Base-by-base conservation (phyloP, 2,329 filamentous ascomycete species). In the Epichloe sylvatica region DNA sequence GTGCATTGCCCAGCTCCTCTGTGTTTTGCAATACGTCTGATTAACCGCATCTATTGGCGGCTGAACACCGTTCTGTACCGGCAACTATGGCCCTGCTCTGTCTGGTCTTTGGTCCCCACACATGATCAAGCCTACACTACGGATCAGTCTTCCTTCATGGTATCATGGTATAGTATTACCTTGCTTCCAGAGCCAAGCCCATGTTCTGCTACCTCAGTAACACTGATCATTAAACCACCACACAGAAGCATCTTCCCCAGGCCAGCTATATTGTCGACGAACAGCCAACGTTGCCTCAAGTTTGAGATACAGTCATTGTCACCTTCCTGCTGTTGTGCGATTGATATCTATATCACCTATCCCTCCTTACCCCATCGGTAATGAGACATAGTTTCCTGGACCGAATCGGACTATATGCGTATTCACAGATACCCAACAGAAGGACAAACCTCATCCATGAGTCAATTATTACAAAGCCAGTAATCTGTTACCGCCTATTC, bases 141-240 rank as follows among this genome's bases (percentile, higher is more conserved):
- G 17, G n/a, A 46, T 4, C 5, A 46, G 33, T 36, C 44, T 23
- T 43, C 39, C n/a, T 43, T 45, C 33, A 38, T 34, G 37, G 13
- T 25, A 8, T 13, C 9, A 11, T 17, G 19, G 23, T 45, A 17
- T 30, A 11, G 30, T 4, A 30, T 30, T 30, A 4, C 8, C 8
- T 9, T 30, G 3, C 21, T 33, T 45, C 13, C 17, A 39, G 21
- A 35, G n/a, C 35, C 40, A 35, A 36, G 36, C 35, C 34, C 21
- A 41, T 34, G 17, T 25, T 41, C 25, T 47, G 8, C 43, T 17
- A 35, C 19, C 33, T 44, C 38, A 34, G 46, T 44, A 41, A 19
- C 38, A 46, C 50, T 49, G 37, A 49, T 51, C n/a, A 45, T 46
- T n/a, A 46, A 5, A 23, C 36, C 34, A 49, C 35, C 23, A 30